Percentiles rank a stretch among this genome's conserved stretches.
Evolutionary conservation across 139 green algal species (phyloP).

Genomic region (Chlorella sp.): DNA sequence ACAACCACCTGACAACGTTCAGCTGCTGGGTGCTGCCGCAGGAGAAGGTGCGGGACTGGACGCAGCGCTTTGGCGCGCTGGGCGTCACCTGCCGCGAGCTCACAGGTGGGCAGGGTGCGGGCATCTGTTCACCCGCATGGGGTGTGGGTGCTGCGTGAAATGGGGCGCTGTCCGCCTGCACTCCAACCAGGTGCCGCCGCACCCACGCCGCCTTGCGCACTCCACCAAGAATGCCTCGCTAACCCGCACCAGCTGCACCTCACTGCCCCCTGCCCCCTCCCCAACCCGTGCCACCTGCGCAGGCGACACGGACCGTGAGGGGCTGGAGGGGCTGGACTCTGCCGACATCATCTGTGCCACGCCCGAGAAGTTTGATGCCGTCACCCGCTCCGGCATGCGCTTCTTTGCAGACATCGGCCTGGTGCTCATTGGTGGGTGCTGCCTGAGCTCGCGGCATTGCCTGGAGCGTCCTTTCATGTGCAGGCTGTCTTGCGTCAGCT

Average conservation of each 20-base stretch:
- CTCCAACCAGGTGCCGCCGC: too few species aligned
- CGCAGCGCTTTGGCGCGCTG: conserved; percentile 58
- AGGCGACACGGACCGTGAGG: conserved; percentile 54
- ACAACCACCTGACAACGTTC: too few species aligned
- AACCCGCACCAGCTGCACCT: not conserved
- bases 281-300: not conserved
- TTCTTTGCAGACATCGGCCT: conserved; percentile 69
- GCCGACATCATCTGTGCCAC: conserved; percentile 86
- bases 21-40: conserved; percentile 36
- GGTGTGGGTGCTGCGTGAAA: too few species aligned
- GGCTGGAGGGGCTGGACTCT: conserved; percentile 54
- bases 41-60: conserved; percentile 85
- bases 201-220: not conserved
- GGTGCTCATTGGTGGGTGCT: conserved; percentile 73
- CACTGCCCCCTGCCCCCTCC: not conserved
- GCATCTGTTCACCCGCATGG: too few species aligned
- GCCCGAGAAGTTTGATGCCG: conserved; percentile 88
- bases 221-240: not conserved
- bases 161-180: too few species aligned
- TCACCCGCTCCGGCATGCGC: conserved; percentile 66
- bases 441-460: too few species aligned
- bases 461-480: too few species aligned
- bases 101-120: conserved; percentile 60
- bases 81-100: conserved; percentile 68
- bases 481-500: too few species aligned